Evolutionary conservation across 352 stramenopile genomes (phyloP), one percentile per base, ranked within the genome.

Genomic region (Phytopythium litorale): DNA sequence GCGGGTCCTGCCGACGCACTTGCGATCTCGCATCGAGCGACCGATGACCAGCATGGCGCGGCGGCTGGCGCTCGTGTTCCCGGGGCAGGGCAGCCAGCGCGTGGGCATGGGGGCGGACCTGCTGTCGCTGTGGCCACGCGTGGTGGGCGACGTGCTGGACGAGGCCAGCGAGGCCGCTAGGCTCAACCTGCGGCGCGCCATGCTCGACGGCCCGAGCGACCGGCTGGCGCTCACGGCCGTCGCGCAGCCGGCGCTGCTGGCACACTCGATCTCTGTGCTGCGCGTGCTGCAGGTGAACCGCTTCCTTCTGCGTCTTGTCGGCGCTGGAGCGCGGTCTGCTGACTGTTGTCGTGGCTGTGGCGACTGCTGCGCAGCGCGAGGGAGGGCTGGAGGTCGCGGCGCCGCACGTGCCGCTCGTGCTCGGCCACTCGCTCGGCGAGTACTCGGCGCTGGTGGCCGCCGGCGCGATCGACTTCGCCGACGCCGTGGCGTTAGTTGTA

Each of bases 391-490:
- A 60, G 32, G 68, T 82, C 19, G 50, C 25, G 18, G 18, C 70
- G 23, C 38, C 70, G 16, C 32, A 50, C 16, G 68, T 76, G n/a
- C 42, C 71, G 11, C 80, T 81, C 25, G 81, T 78, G 32, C 50
- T 94, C 49, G 88, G 88, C 54, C 88, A 96, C 71, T 96, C 88
- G 62, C 70, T 96, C 13, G 88, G 88, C 51, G 86, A 96, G 69
- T 96, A 95, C 71, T 86, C 88, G 65, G 88, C 88, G 61, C 71
- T 96, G 30, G 86, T 92, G 56, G 83, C 88, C 2, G 76, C 83
- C 11, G 67, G 78, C 18, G 67, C 81, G 45, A 68, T 96, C 53
- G 56, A 73, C 1, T 92, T 96, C 46, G 75, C 73, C 9, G 79
- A 90, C 53, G 85, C 82, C 28, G 78, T 82, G 37, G 61, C 67